phyloP scores from a whole-genome alignment of 805 yeast species.

The Vanderwaltozyma polyspora region DNA sequence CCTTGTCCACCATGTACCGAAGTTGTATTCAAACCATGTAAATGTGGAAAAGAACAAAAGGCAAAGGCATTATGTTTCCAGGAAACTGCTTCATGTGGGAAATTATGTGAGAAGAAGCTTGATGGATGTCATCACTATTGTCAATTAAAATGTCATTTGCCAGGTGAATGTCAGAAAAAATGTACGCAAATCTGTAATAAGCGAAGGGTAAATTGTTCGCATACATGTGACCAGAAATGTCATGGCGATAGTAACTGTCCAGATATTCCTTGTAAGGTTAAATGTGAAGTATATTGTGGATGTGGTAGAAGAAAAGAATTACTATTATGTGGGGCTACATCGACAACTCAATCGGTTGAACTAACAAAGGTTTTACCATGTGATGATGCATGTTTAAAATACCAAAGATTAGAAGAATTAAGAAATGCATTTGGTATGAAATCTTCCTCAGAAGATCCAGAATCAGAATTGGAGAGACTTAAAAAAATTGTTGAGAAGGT shows the following conservation, averaged over 20 bases:
- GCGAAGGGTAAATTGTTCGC: conserved; percentile 49
- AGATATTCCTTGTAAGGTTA: conserved; percentile 43
- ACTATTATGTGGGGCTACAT: conserved; percentile 49
- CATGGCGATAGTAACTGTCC: conserved; percentile 48
- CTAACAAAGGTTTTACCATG: conserved; percentile 41
- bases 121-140: conserved; percentile 43
- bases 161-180: conserved; percentile 45
- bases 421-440: conserved; percentile 47
- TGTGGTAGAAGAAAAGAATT: conserved; percentile 48
- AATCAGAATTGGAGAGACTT: conserved; percentile 8
- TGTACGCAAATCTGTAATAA: conserved; percentile 55
- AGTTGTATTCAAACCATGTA: conserved; percentile 44
- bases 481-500: conserved; percentile 17
- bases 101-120: conserved; percentile 43
- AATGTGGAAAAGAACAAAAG: conserved; percentile 42
- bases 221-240: conserved; percentile 51
- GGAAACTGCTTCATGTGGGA: conserved; percentile 56
- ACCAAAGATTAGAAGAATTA: conserved; percentile 48
- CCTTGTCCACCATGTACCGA: conserved; percentile 71
- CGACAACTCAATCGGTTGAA: conserved; percentile 20
- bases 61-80: conserved; percentile 63
- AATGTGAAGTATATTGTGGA: conserved; percentile 42
- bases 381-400: conserved; percentile 56
- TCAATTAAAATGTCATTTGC: conserved; percentile 41
- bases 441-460: conserved; percentile 2